These are phyloP conservation scores for Pelagophyceae sp. DNA, from an alignment of 352 stramenopile genomes.

Conservation along the genomic window DNA sequence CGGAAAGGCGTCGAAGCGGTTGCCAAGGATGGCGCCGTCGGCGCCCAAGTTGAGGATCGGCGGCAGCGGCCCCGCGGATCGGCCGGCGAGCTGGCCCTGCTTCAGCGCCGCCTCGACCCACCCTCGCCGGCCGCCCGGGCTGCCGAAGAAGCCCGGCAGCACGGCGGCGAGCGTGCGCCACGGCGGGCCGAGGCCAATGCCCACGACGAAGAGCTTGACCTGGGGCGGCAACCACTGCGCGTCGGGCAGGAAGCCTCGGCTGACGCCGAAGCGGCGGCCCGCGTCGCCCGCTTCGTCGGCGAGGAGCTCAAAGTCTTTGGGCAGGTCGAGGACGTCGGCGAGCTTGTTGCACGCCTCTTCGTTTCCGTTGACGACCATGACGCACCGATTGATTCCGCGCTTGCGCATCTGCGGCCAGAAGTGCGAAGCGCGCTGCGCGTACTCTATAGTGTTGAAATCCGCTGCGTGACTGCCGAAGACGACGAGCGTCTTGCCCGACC, in stretches of 20 bases:
- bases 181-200: slow-evolving; percentile 41
- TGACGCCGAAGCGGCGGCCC: slow-evolving; percentile 46
- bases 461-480: slow-evolving; percentile 48
- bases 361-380: slow-evolving; percentile 49
- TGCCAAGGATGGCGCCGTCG: too few relatives aligned
- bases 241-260: slow-evolving; percentile 43
- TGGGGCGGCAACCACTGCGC: slow-evolving; percentile 44
- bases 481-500: slow-evolving; percentile 5
- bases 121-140: slow-evolving; percentile 46
- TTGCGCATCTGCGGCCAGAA: slow-evolving; percentile 49
- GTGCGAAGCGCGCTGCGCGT: slow-evolving; percentile 50
- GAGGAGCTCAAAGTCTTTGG: slow-evolving; percentile 40
- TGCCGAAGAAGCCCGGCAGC: slow-evolving; percentile 58
- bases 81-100: slow-evolving; percentile 43
- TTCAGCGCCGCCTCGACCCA: slow-evolving; percentile 57
- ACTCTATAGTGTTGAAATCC: slow-evolving; percentile 60
- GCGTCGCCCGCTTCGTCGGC: slow-evolving; percentile 46
- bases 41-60: slow-evolving; percentile 38
- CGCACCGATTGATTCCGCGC: slow-evolving; percentile 42
- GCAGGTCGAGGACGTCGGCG: slow-evolving; percentile 44
- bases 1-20: slow-evolving; percentile 53
- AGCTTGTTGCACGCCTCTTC: slow-evolving; percentile 38
- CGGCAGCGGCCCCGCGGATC: slow-evolving; percentile 50
- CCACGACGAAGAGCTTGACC: slow-evolving; percentile 46
- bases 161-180: slow-evolving; percentile 55